phyloP scores from a whole-genome alignment of 805 yeast genomes.

The Ogataea minuta region DNA sequence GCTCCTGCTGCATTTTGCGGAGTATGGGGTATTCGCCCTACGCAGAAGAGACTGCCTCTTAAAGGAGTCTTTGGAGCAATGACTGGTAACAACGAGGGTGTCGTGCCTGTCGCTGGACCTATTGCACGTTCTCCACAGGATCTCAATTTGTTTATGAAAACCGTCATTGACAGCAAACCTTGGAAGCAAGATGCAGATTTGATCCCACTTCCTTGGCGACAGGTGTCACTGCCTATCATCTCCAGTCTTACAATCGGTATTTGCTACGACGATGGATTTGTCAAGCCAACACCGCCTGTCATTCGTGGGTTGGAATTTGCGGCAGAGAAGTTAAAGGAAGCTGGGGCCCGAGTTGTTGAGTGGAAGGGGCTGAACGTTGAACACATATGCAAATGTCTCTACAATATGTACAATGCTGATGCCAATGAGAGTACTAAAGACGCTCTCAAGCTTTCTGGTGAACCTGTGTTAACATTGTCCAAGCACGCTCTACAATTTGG shows the following conservation, averaged over 20 bases:
- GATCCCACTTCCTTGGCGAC: conserved; percentile 50
- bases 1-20: conserved; percentile 53
- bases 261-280: conserved; percentile 45
- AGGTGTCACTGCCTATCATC: conserved; percentile 30
- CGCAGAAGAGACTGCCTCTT: conserved; percentile 46
- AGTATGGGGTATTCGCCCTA: conserved; percentile 46
- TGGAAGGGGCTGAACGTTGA: conserved; percentile 54
- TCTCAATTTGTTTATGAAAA: conserved; percentile 46
- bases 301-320: conserved; percentile 43
- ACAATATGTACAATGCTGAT: conserved; percentile 59
- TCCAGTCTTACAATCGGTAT: conserved; percentile 43
- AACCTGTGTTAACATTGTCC: conserved; percentile 58
- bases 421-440: conserved; percentile 53
- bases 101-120: conserved; percentile 44
- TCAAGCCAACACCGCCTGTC: conserved; percentile 50
- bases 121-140: conserved; percentile 49
- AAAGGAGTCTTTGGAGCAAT: conserved; percentile 36
- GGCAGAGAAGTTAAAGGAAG: conserved; percentile 48
- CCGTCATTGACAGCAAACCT: conserved; percentile 47
- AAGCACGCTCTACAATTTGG: conserved; percentile 52
- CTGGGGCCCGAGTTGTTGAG: conserved; percentile 52
- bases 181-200: conserved; percentile 52
- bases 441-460: conserved; percentile 55
- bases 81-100: conserved; percentile 46
- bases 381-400: conserved; percentile 54